These are phyloP conservation scores for Plasmodium fragile DNA, from an alignment of 169 alveolate genomes.

Conservation along the genomic window DNA sequence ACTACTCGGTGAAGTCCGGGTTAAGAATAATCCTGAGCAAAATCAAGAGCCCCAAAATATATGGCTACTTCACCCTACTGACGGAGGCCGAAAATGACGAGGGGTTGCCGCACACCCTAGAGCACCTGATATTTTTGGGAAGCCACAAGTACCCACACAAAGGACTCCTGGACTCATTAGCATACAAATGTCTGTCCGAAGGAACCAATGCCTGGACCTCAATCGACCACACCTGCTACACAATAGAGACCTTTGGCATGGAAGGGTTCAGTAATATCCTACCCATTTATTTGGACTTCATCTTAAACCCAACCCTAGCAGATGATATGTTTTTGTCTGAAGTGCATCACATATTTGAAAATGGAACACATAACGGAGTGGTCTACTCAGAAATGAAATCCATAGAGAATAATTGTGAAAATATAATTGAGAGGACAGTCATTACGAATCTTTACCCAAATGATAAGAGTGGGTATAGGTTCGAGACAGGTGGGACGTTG, in stretches of 20 bases:
- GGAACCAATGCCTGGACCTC: constrained; percentile 94
- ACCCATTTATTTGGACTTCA: constrained; percentile 90
- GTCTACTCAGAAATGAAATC: constrained; percentile 86
- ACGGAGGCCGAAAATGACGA: constrained; percentile 90
- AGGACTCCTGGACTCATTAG: constrained; percentile 87
- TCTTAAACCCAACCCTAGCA: constrained; percentile 86
- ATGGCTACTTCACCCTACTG: constrained; percentile 79
- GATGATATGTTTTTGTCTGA: constrained; percentile 88
- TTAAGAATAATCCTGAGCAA: constrained; percentile 41
- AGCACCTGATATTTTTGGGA: constrained; percentile 90
- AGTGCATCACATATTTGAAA: constrained; percentile 87
- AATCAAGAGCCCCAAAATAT: constrained; percentile 79
- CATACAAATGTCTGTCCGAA: constrained; percentile 86
- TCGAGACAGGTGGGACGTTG: constrained; percentile 81
- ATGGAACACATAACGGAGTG: constrained; percentile 85
- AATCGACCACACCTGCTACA: constrained; percentile 87
- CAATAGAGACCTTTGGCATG: constrained; percentile 89
- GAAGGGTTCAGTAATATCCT: constrained; percentile 89
- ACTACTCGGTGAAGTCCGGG: constrained; percentile 43
- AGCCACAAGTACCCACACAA: constrained; percentile 87
- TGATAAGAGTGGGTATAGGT: constrained; percentile 78
- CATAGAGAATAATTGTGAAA: constrained; percentile 78
- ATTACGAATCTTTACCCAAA: constrained; percentile 79
- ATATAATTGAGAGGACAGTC: constrained; percentile 64
- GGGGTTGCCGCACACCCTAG: constrained; percentile 92